Conservation (phyloP, 768 basidiomycete genomes). For the Auricularia cornea region DNA sequence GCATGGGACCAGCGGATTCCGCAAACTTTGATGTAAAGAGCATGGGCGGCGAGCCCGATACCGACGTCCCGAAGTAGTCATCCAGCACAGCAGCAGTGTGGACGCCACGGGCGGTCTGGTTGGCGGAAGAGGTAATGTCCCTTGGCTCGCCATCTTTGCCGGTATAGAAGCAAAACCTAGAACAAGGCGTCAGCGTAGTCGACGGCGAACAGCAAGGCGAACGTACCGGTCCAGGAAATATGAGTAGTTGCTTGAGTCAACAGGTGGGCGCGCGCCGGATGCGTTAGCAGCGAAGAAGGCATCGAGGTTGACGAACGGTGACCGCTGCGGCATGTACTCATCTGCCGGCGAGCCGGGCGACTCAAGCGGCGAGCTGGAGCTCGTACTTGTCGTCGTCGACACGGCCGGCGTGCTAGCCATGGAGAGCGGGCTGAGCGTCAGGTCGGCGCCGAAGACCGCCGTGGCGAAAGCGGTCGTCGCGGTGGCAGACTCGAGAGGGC, state of each 20-base stretch:
- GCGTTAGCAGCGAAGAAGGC: neutral
- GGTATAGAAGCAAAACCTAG: neutral
- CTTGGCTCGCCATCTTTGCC: neutral
- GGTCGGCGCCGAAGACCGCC: neutral
- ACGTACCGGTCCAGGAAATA: neutral
- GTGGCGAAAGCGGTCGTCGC: neutral
- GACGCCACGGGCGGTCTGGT: neutral
- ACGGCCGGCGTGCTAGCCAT: neutral
- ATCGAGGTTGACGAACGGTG: neutral
- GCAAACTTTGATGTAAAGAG: neutral
- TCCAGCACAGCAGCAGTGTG: neutral
- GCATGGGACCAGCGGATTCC: neutral
- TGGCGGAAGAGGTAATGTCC: neutral
- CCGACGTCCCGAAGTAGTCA: neutral
- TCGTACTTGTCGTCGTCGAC: neutral
- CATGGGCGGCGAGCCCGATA: neutral
- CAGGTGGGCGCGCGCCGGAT: neutral
- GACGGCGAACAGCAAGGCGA: neutral
- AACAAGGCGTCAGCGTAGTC: neutral
- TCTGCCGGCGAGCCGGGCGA: neutral
- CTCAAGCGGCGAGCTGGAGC: neutral
- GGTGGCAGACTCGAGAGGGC: neutral
- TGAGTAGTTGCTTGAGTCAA: neutral
- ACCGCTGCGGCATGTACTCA: neutral
- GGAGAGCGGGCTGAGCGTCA: neutral